Conservation (phyloP, 345 rosid genomes). For the Mangifera indica region DNA sequence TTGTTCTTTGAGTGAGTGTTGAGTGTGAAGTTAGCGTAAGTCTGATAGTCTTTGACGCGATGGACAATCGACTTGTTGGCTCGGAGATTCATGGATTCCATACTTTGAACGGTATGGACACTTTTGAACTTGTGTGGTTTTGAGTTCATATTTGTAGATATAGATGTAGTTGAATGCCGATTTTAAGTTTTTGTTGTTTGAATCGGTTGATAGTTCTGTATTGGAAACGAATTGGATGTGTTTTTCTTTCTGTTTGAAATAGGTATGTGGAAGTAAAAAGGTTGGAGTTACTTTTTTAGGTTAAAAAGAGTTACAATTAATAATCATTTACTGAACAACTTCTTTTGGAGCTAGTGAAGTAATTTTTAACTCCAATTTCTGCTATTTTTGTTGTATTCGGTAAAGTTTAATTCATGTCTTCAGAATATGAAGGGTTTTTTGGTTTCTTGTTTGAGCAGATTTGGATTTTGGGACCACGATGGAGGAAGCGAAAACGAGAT, state of each 20-base stretch:
- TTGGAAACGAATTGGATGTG: neutral
- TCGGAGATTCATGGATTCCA: constrained; percentile 94
- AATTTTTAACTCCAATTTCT: neutral
- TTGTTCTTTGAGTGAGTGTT: neutral
- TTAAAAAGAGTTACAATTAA: neutral
- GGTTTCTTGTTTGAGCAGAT: constrained; percentile 46
- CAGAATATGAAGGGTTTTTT: neutral
- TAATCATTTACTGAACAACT: neutral
- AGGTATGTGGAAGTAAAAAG: neutral
- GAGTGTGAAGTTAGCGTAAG: neutral
- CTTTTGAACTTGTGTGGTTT: neutral
- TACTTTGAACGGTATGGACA: constrained; percentile 52
- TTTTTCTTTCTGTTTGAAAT: neutral
- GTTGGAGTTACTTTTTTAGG: neutral
- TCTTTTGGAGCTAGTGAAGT: neutral
- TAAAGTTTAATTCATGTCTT: neutral
- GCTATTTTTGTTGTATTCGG: neutral
- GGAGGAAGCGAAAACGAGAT: constrained; percentile 82
- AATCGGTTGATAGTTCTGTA: neutral
- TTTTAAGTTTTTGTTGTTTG: neutral
- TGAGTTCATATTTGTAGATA: neutral
- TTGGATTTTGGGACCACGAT: constrained; percentile 60
- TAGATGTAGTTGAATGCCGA: neutral
- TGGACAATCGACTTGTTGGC: constrained; percentile 59
- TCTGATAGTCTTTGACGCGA: constrained; percentile 13